A percentile compares a stretch with the other conserved stretches of the same genome.
Conservation (phyloP, 345 rosid species). For the Citropsis articulata region DNA sequence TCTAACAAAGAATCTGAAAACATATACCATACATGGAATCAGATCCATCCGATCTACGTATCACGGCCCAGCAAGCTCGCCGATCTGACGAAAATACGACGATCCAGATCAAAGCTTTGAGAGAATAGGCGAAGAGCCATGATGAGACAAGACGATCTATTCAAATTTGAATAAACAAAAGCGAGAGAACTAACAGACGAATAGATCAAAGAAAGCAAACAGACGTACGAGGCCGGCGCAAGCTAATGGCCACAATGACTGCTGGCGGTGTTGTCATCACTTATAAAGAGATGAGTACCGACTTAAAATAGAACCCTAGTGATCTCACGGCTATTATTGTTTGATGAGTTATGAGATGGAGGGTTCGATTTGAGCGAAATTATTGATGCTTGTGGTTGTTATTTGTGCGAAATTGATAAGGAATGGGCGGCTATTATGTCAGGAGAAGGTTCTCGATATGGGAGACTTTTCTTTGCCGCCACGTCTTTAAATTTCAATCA, state of each 20-base stretch:
- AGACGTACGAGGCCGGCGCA: too few relatives aligned
- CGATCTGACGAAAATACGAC: not conserved
- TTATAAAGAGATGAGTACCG: not conserved
- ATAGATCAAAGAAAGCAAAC: not conserved
- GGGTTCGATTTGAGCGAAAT: constrained; percentile 21
- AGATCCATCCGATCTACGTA: not conserved
- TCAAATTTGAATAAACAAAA: not conserved
- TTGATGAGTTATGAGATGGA: constrained; percentile 4
- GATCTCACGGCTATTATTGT: constrained; percentile 25
- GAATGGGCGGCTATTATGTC: constrained; percentile 8
- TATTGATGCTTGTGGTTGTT: not conserved
- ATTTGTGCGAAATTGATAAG: constrained; percentile 1
- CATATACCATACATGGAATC: not conserved
- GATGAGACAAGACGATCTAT: not conserved
- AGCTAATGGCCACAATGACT: fast-evolving
- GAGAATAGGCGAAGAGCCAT: not conserved
- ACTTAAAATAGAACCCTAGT: not conserved
- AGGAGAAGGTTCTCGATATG: constrained; percentile 8
- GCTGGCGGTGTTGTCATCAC: fast-evolving
- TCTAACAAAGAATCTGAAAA: not conserved
- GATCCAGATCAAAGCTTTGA: too few relatives aligned
- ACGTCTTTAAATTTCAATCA: not conserved
- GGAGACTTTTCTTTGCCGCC: not conserved
- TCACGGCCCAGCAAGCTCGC: not conserved
- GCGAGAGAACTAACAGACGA: not conserved